Evolutionary conservation across 768 basidiomycete species (phyloP).

Genomic region (Boletus patriciae): DNA sequence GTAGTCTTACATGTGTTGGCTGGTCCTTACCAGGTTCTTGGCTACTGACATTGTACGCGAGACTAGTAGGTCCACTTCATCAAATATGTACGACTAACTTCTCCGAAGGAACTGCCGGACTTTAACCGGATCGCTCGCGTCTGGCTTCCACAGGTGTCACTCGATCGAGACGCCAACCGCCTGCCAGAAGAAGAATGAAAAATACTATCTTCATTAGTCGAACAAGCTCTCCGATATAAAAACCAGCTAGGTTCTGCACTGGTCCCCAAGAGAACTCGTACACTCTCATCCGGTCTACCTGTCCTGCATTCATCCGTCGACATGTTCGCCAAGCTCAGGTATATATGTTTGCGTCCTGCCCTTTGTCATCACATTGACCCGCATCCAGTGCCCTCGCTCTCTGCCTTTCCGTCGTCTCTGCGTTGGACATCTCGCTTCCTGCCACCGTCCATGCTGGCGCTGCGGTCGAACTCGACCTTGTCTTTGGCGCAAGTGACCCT

Average conservation of each 20-base stretch:
- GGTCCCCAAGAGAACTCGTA: neutral
- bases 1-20: too few relatives aligned
- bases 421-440: neutral
- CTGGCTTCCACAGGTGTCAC: neutral
- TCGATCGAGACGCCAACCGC: neutral
- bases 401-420: neutral
- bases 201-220: too few relatives aligned
- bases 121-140: neutral
- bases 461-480: neutral
- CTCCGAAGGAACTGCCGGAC: too few relatives aligned
- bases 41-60: too few relatives aligned
- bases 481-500: neutral
- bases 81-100: too few relatives aligned
- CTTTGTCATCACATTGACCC: neutral
- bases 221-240: neutral
- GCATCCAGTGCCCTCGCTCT: neutral
- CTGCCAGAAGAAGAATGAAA: too few relatives aligned
- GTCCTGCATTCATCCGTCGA: too few relatives aligned
- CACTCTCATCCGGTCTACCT: too few relatives aligned
- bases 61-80: too few relatives aligned
- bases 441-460: neutral
- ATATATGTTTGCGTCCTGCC: neutral
- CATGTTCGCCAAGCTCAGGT: slow-evolving; percentile 7
- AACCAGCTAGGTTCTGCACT: neutral
- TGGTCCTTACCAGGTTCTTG: too few relatives aligned